Conservation (phyloP, 2,329 filamentous ascomycete species). For the Boeremia exigua region DNA sequence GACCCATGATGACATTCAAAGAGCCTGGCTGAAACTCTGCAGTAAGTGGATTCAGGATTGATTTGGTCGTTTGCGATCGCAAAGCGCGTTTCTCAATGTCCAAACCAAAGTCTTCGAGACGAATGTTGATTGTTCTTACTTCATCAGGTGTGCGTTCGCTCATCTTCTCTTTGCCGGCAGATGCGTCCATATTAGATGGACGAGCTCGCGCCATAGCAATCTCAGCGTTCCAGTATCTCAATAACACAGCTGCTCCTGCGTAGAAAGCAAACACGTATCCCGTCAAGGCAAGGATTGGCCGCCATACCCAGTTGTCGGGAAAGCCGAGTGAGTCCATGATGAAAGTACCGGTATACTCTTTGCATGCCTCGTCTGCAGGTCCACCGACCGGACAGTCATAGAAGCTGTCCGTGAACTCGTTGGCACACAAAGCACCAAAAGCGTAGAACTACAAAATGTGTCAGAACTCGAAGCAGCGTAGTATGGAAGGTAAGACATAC, state of each 20-base stretch:
- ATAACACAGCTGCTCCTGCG: slow-evolving; percentile 63
- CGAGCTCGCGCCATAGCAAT: slow-evolving; percentile 72
- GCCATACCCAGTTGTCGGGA: slow-evolving; percentile 69
- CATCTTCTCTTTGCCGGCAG: slow-evolving; percentile 75
- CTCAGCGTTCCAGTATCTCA: slow-evolving; percentile 70
- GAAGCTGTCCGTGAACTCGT: slow-evolving; percentile 74
- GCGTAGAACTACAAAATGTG: slow-evolving; percentile 64
- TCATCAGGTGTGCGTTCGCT: slow-evolving; percentile 59
- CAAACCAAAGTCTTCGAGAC: slow-evolving; percentile 68
- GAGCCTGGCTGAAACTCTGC: slow-evolving; percentile 71
- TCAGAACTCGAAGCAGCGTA: not conserved
- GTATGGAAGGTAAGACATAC: slow-evolving; percentile 32
- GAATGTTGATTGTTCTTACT: slow-evolving; percentile 68
- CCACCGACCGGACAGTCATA: slow-evolving; percentile 75
- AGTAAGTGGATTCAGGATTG: slow-evolving; percentile 71
- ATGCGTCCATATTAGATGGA: slow-evolving; percentile 61
- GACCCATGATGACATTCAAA: slow-evolving; percentile 81
- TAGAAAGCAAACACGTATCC: slow-evolving; percentile 71
- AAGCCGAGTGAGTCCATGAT: slow-evolving; percentile 74
- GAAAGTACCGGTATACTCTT: slow-evolving; percentile 71
- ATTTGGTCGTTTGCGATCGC: slow-evolving; percentile 55
- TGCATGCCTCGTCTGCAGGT: slow-evolving; percentile 68
- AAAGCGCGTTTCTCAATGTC: slow-evolving; percentile 67
- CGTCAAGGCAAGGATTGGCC: slow-evolving; percentile 68
- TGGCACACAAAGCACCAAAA: slow-evolving; percentile 73